Evolutionary conservation across 768 basidiomycete species (phyloP), one percentile per base, ranked within the genome.

Genomic region (Pulveroboletus sp.): DNA sequence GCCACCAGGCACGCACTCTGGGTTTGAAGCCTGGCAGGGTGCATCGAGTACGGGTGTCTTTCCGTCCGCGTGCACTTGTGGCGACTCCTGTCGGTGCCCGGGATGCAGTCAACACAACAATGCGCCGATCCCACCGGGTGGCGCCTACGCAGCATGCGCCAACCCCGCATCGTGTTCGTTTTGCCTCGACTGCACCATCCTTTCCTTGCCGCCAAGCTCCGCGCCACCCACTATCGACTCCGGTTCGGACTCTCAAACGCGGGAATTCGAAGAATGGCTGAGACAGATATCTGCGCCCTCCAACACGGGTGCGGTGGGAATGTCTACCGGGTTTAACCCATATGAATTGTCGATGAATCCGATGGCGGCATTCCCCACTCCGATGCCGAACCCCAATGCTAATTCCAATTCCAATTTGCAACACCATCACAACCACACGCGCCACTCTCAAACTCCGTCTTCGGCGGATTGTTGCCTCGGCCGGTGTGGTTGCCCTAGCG

Each of bases 141-240:
- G 35, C 53, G 68, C 52, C 31, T 64, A 49, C 71, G 74, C 62
- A 29, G 50, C 64, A 2, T 77, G 76, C 49, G 50, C 51, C 6
- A 68, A 72, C 46, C 72, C 73, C 3, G 54, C 58, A 11, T 64
- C 67, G 1, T 76, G 76, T 41, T 60, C 67, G 2, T 72, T 76
- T 29, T 87, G 85, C 52, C 66, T 86, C 2, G 83, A 86, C 50
- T 87, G 82, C 60, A 77, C 81, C 36, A 77, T 85, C 51, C 68
- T 81, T 36, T 72, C 80, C 0, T 64, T 77, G 46, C 71, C 78
- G 5, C 60, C 72, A 7, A 70, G 71, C 6, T 57, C 74, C 20
- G 70, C 75, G 9, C 67, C 76, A 34, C 73, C 75, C 47, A 72
- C 65, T 13, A 56, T 66, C 3, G 67, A 72, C 40, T 66, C 75